Percentiles rank a stretch among this genome's conserved stretches.
phyloP scores from a whole-genome alignment of 306 rosid species.

The Hippophae rhamnoides region DNA sequence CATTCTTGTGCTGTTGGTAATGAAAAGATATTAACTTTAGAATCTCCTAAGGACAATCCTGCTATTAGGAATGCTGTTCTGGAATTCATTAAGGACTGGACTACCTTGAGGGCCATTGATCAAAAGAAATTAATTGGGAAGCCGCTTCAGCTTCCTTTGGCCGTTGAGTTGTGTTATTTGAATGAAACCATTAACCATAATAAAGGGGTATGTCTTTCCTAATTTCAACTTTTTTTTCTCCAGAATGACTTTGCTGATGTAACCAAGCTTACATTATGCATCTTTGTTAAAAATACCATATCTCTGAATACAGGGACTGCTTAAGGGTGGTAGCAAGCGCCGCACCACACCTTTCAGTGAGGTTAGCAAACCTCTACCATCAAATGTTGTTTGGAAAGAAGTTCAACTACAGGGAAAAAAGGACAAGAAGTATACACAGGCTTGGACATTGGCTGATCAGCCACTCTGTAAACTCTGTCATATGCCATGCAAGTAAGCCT shows the following conservation, averaged over 20 bases:
- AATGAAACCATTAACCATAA: slow-evolving; percentile 68
- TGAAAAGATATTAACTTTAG: slow-evolving; percentile 17
- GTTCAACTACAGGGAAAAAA: slow-evolving; percentile 59
- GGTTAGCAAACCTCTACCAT: slow-evolving; percentile 70
- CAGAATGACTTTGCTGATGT: slow-evolving; percentile 9
- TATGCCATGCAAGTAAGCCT: slow-evolving; percentile 65
- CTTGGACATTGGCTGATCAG: slow-evolving; percentile 58
- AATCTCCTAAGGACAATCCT: slow-evolving; percentile 36
- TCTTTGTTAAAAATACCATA: neutral
- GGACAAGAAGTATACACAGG: slow-evolving; percentile 83
- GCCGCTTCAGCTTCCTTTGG: slow-evolving; percentile 79
- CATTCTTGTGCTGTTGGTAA: slow-evolving; percentile 32
- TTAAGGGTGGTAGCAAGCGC: slow-evolving; percentile 73
- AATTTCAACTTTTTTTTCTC: slow-evolving; percentile 18
- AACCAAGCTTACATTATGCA: neutral
- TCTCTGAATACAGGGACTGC: slow-evolving; percentile 50
- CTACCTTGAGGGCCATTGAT: slow-evolving; percentile 66
- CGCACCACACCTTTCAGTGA: slow-evolving; percentile 73
- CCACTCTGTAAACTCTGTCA: slow-evolving; percentile 97
- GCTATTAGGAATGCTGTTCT: slow-evolving; percentile 39
- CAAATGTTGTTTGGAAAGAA: slow-evolving; percentile 72
- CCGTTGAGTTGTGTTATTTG: slow-evolving; percentile 68
- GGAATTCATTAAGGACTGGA: slow-evolving; percentile 68
- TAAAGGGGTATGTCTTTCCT: slow-evolving; percentile 36
- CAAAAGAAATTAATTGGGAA: slow-evolving; percentile 70